Evolutionary conservation across 805 yeast genomes (phyloP), one percentile per base, ranked within the genome.

Genomic region (Candida hispaniensis): DNA sequence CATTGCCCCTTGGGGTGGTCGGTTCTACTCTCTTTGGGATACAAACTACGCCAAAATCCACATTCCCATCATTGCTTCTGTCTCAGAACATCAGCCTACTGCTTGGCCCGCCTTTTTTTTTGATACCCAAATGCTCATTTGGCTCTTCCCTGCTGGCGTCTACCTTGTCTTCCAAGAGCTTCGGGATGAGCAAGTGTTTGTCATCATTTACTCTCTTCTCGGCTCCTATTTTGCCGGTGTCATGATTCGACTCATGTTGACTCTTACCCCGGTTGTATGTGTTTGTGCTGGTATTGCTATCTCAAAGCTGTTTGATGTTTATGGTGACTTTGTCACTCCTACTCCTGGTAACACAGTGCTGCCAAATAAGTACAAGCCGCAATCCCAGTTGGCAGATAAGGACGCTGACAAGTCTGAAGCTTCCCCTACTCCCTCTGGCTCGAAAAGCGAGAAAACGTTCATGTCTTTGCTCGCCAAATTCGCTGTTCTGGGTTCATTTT

Each of bases 1-100:
- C 57, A 91, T 93, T 58, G 96, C 97, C 21, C 99, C 99, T 38
- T 91, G 99, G 98, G 85, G 96, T 7, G 99, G 99, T 47, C 79
- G 99, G 61, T 93, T 91, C 66, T 91, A 91, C 62, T 86, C 97
- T 2, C 63, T 93, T 47, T 91, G 98, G 98, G 98, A 91, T 57
- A 91, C 98, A 4, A 79, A 71, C 57, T 91, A 93, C 53, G 99
- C 99, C 44, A 88, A 86, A 64, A 80, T 91, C 46, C 98, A 91
- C 56, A 91, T 91, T 50, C 99, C 98, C 27, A 91, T 91, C 54
- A 91, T 91, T 60, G 98, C 99, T 2, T 86, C 96, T 3, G 98
- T 91, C 22, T 82, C 95, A 9, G 99, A 91, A 64, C 99, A 91
- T 66, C 99, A 91, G 67, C 99, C 99, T 41, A 88, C 97, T n/a